Evolutionary conservation across 1,284 basidiomycete genomes (phyloP), one percentile per base, ranked within the genome.

Genomic region (Schizophyllum commune): DNA sequence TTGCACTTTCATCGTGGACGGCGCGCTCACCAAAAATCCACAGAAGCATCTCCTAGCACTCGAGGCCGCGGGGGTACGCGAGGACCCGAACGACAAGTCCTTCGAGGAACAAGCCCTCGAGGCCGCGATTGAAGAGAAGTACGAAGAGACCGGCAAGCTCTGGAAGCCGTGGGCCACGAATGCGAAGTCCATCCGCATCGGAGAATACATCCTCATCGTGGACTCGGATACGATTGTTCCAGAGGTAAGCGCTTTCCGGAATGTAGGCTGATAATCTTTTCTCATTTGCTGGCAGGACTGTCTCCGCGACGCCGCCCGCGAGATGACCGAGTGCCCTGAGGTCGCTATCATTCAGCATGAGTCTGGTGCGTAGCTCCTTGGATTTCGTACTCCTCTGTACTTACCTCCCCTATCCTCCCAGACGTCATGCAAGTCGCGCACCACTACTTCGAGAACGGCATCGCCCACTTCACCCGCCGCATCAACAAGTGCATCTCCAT

Each of bases 191-290:
- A 68, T 86, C 21, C 79, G 85, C 20, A 70, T 88, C 32, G 88
- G 88, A 20, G 80, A 88, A 56, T 71, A 89, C 64, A 82, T 91
- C 65, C 73, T 89, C 63, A 82, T 91, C 66, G 81, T 91, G 65
- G 90, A 93, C 68, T 87, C 89, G 4, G 91, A 93, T 73, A 94
- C 92, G n/a, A 75, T 92, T 61, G 90, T 94, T 0, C 92, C 91
- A 2, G 87, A 88, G 75, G 80, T 79, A 60, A 60, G 68, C n/a
- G n/a, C n/a, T n/a, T n/a, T n/a, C n/a, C n/a, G n/a, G n/a, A n/a
- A n/a, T n/a, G n/a, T n/a, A n/a, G n/a, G n/a, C 60, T 56, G 52
- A 17, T 21, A 32, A 62, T 54, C 63, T 19, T 63, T 34, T 32
- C 6, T 33, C 47, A 59, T 56, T 13, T 55, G 6, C 39, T 27